These are phyloP conservation scores for Neurospora intermedia DNA, from an alignment of 495 filamentous ascomycete genomes.

Conservation along the genomic window DNA sequence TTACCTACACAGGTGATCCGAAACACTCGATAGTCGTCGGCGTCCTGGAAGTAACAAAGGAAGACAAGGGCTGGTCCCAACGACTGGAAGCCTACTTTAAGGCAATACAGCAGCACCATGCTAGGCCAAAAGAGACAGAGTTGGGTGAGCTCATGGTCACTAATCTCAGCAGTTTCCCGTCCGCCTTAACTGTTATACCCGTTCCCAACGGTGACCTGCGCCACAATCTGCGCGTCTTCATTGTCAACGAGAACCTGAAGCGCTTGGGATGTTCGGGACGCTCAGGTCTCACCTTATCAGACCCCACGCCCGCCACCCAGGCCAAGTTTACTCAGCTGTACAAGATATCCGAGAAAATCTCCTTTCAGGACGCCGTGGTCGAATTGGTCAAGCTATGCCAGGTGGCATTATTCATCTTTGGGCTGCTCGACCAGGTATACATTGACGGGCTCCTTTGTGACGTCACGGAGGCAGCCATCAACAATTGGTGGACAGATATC, in stretches of 20 bases:
- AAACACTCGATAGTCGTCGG: conserved; percentile 66
- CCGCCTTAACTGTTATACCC: conserved; percentile 74
- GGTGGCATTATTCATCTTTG: conserved; percentile 77
- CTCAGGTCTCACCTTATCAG: conserved; percentile 66
- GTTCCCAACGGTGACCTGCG: conserved; percentile 80
- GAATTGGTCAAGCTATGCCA: conserved; percentile 93
- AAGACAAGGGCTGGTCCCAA: conserved; percentile 72
- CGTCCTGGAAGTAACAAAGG: conserved; percentile 73
- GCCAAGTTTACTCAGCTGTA: conserved; percentile 92
- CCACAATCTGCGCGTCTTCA: conserved; percentile 72
- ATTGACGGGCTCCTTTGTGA: conserved; percentile 91
- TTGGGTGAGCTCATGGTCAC: conserved; percentile 87
- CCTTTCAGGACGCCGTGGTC: conserved; percentile 63
- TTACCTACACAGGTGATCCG: conserved; percentile 83
- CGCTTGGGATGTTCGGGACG: conserved; percentile 84
- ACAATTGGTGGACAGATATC: conserved; percentile 94
- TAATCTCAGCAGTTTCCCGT: conserved; percentile 83
- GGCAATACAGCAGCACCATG: conserved; percentile 72
- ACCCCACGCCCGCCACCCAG: conserved; percentile 66
- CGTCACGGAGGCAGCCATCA: conserved; percentile 78
- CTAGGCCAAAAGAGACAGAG: conserved; percentile 69
- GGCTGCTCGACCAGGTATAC: conserved; percentile 76
- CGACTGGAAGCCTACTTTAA: conserved; percentile 75
- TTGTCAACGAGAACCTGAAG: conserved; percentile 93
- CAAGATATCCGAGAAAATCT: conserved; percentile 69